Base-by-base conservation (phyloP, 257 asterid genomes). In the Cruciata laevipes region DNA sequence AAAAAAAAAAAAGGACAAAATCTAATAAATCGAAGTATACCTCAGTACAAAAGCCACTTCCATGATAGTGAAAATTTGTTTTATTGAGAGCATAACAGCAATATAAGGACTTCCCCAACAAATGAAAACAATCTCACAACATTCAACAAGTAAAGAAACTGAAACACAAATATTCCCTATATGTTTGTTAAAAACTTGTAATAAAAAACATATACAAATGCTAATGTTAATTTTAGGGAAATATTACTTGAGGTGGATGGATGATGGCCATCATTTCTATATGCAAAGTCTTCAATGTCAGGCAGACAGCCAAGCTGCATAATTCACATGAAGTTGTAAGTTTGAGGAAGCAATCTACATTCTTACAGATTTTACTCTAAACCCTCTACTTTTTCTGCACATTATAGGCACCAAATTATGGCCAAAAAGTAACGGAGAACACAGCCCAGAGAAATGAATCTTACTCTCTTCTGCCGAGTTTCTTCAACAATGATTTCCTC, bases 251-350 rank as follows among this genome's bases (percentile, higher is more conserved):
- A 64, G 65, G 65, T 74, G 63, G 86, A 64, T 47, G 55, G 55
- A 73, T 7, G 62, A 16, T 71, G 70, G 74, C 18, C 66, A 55
- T 71, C 78, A 35, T 82, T 86, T 53, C 85, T 84, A 71, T 76
- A 92, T 27, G 88, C 82, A 76, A 89, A 92, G 76, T 89, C 98
- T 84, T 92, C 98, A 69, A 89, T 92, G 76, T 83, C 97, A 51
- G 96, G 93, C 69, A 83, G 78, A 24, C 76, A 42, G 71, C 72
- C 72, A 73, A 79, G 82, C 94, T 85, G 95, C 83, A 83, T 32
- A 72, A 68, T 63, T 53, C 42, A 31, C 7, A 68, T 59, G 60
- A 11, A 58, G 66, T 64, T 63, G 44, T 44, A 47, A 57, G 44
- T 55, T 40, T 58, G 69, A 70, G 44, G 30, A 31, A 16, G 17